phyloP scores from a whole-genome alignment of 306 rosid genomes.

The Pyrus bretschneideri region DNA sequence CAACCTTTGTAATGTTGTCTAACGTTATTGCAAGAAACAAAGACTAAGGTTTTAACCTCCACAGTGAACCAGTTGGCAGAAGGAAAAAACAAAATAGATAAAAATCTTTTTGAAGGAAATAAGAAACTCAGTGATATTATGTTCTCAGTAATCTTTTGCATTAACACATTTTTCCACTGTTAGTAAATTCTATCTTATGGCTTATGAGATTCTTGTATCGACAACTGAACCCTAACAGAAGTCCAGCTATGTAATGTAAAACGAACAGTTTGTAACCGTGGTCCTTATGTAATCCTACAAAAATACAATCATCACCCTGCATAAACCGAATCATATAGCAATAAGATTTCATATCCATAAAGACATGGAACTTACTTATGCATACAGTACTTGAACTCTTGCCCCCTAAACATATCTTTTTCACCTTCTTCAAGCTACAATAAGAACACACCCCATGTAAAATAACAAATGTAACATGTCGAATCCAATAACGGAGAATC shows the following conservation, averaged over 20 bases:
- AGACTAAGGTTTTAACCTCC: not conserved
- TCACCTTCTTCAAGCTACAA: constrained; percentile 96
- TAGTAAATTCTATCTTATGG: not conserved
- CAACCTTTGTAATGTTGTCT: not conserved
- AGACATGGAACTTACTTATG: constrained; percentile 52
- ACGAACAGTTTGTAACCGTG: not conserved
- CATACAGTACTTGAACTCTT: constrained; percentile 82
- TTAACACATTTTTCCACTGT: not conserved
- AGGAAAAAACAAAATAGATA: not conserved
- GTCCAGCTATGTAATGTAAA: not conserved
- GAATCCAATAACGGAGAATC: not conserved
- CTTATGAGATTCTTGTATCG: not conserved
- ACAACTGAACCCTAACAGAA: not conserved
- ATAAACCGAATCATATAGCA: not conserved
- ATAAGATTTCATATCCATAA: not conserved
- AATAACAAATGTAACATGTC: not conserved
- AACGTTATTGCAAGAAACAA: not conserved
- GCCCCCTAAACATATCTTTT: constrained; percentile 70
- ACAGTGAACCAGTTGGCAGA: not conserved
- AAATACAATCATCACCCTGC: not conserved
- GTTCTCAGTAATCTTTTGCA: not conserved
- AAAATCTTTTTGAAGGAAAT: not conserved
- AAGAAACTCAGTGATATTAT: not conserved
- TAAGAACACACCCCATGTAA: not conserved
- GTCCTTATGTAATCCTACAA: not conserved